Evolutionary conservation across 306 rosid genomes (phyloP), one percentile per base, ranked within the genome.

Genomic region (Glycine latifolia): DNA sequence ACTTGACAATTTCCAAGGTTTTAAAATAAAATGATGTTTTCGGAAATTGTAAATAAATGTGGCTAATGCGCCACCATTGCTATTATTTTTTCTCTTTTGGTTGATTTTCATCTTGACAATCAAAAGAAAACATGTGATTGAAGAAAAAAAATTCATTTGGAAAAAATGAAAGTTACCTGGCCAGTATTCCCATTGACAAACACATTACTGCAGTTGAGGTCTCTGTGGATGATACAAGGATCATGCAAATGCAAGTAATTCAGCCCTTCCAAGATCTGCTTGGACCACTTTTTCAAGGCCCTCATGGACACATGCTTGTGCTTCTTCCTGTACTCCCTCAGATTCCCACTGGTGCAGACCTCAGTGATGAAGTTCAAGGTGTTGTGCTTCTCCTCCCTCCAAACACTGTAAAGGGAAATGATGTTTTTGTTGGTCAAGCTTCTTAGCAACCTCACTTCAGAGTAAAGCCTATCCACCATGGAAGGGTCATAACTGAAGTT

Each of bases 171-270:
- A 0, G 41, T 20, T 86, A 93, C 97, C 98, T 93, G 94, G 71
- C 97, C 98, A 73, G 81, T 86, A 67, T 92, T 88, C 46, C 97
- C 98, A 86, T 94, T 94, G 72, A 94, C 94, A 76, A 94, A 94
- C 4, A 94, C 89, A 67, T 94, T 94, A 48, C 97, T 94, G 82
- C 98, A 94, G 48, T 94, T 94, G 85, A 94, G 97, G 73, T 94
- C 98, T 80, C 98, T 89, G 20, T 94, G 98, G 50, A 94, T 94
- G 68, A 92, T 89, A 77, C 98, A 94, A 49, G 98, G 97, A 10
- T 92, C 94, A 60, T 87, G 90, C 8, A 81, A 9, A 86, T 95
- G 98, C 91, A 92, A 81, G 74, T 91, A 95, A 52, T 91, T 89
- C 88, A 92, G 44, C 12, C 96, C 98, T 85, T 86, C 76, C 39